Conservation (phyloP, 1,139 yeast species). For the Pichia sp. region DNA sequence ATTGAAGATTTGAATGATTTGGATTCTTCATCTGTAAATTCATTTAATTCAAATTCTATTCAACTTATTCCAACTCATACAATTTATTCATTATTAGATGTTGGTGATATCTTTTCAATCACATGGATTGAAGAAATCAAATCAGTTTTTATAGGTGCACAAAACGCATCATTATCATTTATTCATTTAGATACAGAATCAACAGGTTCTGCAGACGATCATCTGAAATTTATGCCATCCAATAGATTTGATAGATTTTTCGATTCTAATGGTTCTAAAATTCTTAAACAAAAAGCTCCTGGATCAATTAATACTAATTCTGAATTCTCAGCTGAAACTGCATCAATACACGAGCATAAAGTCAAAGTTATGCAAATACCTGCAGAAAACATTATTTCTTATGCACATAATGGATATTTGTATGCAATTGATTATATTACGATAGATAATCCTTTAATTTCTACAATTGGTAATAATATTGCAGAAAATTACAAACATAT, state of each 20-base stretch:
- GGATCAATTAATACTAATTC: background rate
- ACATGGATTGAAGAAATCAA: constrained; percentile 58
- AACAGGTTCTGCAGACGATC: constrained; percentile 25
- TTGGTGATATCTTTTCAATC: constrained; percentile 88
- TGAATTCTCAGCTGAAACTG: background rate
- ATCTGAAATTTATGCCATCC: constrained; percentile 57
- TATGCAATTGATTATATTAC: constrained; percentile 51
- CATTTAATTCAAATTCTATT: constrained; percentile 6
- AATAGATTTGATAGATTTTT: constrained; percentile 80
- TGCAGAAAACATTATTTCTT: constrained; percentile 55
- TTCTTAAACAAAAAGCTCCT: background rate
- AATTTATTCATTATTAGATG: constrained; percentile 76
- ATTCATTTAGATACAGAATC: constrained; percentile 39
- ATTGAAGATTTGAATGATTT: constrained; percentile 30
- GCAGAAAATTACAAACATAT: constrained; percentile 34
- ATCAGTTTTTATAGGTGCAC: constrained; percentile 80
- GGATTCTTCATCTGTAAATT: constrained; percentile 9
- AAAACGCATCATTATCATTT: constrained; percentile 84
- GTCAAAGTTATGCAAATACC: constrained; percentile 57
- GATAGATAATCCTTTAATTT: constrained; percentile 18
- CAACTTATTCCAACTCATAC: constrained; percentile 39
- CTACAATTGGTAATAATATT: constrained; percentile 21
- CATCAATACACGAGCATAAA: background rate
- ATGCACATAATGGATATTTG: constrained; percentile 90
- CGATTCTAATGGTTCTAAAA: constrained; percentile 67